A percentile compares a stretch with the other conserved stretches of the same genome.
Evolutionary conservation across 768 basidiomycete species (phyloP).

Genomic region (Crassisporium funariophilum): DNA sequence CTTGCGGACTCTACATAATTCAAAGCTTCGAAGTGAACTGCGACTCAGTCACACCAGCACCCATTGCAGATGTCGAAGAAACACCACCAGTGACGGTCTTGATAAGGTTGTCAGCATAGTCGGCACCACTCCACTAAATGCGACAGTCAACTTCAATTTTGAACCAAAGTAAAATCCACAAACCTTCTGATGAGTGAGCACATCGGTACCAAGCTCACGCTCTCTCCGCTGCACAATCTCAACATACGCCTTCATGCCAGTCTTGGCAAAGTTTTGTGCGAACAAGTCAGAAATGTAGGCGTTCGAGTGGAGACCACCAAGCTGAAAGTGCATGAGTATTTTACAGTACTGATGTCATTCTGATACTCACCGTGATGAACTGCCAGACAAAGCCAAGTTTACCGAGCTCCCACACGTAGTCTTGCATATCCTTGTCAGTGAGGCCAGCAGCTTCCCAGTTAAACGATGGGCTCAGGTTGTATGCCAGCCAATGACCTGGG

Average conservation of each 20-base stretch:
- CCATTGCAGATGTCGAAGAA: slow-evolving; percentile 99
- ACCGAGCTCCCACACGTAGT: slow-evolving; percentile 90
- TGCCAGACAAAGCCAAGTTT: slow-evolving; percentile 98
- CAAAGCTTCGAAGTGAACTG: slow-evolving; percentile 62
- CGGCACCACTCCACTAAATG: slow-evolving; percentile 88
- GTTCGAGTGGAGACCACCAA: slow-evolving; percentile 96
- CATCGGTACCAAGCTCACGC: slow-evolving; percentile 91
- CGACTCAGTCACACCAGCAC: slow-evolving; percentile 89
- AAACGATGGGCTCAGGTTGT: slow-evolving; percentile 93
- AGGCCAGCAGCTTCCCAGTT: slow-evolving; percentile 96
- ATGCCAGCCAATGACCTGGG: slow-evolving; percentile 94
- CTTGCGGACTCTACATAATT: too few relatives aligned
- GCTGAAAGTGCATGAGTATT: slow-evolving; percentile 47
- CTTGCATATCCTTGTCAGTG: slow-evolving; percentile 79
- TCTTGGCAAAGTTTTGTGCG: slow-evolving; percentile 83
- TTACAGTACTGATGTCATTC: not conserved
- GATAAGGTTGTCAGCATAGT: slow-evolving; percentile 87
- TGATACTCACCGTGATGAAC: slow-evolving; percentile 84
- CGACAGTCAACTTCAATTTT: slow-evolving; percentile 16
- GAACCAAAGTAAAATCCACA: slow-evolving; percentile 17
- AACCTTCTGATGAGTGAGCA: slow-evolving; percentile 96
- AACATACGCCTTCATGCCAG: slow-evolving; percentile 99
- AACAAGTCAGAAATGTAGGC: slow-evolving; percentile 95
- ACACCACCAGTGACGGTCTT: slow-evolving; percentile 98
- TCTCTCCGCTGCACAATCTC: slow-evolving; percentile 92